A percentile compares a stretch with the other conserved stretches of the same genome.
phyloP scores from a whole-genome alignment of 2,329 filamentous ascomycete species.

The Paramyrothecium roridum region DNA sequence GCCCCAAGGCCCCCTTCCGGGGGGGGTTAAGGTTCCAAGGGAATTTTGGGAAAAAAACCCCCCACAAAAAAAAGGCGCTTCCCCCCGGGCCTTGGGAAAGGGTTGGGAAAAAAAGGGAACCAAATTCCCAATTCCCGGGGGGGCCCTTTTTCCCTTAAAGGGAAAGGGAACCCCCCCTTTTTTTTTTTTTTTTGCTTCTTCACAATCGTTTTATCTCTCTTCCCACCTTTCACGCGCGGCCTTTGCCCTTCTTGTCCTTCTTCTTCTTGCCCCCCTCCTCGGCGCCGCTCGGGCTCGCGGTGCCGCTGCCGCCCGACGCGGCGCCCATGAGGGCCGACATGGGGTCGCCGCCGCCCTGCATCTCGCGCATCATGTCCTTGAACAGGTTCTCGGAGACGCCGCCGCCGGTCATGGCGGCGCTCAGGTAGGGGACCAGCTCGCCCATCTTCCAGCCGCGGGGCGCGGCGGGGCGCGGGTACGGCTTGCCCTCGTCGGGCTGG shows the following conservation, averaged over 20 bases:
- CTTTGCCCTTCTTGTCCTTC: conserved; percentile 50
- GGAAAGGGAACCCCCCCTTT: too few species aligned
- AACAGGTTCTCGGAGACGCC: conserved; percentile 93
- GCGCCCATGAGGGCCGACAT: conserved; percentile 41
- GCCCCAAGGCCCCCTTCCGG: too few species aligned
- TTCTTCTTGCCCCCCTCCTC: conserved; percentile 34
- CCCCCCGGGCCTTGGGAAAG: too few species aligned
- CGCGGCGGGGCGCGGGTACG: conserved; percentile 68
- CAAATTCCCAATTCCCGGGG: too few species aligned
- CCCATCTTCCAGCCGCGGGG: conserved; percentile 91
- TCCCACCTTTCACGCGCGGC: conserved; percentile 18
- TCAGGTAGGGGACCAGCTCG: conserved; percentile 80
- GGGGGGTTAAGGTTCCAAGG: too few species aligned
- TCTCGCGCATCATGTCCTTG: conserved; percentile 95
- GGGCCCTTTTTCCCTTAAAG: too few species aligned
- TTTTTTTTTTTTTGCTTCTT: too few species aligned
- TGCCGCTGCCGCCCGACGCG: conserved; percentile 24
- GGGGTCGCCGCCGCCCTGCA: conserved; percentile 55
- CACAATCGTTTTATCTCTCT: too few species aligned
- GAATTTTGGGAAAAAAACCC: too few species aligned
- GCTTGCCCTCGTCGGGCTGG: conserved; percentile 56
- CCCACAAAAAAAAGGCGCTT: too few species aligned
- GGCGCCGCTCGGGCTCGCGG: conserved; percentile 19
- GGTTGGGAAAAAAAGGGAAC: too few species aligned
- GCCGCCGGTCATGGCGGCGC: conserved; percentile 84